Percentiles rank a stretch among this genome's conserved stretches.
Conservation (phyloP, 2,329 filamentous ascomycete genomes). For the Colletotrichum abscissum region DNA sequence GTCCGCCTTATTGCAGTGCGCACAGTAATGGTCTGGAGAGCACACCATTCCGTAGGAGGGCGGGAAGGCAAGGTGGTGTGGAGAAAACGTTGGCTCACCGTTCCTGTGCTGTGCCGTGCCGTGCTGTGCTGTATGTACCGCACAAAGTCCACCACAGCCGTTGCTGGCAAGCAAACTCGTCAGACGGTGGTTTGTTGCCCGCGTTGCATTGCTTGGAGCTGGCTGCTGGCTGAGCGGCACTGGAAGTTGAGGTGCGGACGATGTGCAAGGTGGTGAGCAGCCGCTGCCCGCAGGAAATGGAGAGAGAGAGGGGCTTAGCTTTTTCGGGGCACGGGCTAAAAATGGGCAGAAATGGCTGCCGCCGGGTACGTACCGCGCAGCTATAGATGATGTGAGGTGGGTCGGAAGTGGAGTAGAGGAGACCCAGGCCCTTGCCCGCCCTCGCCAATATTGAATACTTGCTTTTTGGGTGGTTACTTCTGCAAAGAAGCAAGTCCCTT, state of each 20-base stretch:
- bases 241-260: background rate
- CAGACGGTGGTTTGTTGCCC: background rate
- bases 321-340: constrained; percentile 8
- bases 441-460: background rate
- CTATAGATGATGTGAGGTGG: constrained; percentile 8
- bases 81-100: background rate
- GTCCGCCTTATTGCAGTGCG: background rate
- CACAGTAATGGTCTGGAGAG: background rate
- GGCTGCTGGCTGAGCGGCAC: background rate
- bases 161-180: background rate
- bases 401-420: background rate
- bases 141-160: too few species aligned
- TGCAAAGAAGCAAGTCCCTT: background rate
- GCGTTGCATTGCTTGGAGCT: background rate
- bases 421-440: background rate
- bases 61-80: background rate
- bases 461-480: background rate
- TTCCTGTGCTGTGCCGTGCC: too few species aligned
- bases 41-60: background rate
- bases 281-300: background rate
- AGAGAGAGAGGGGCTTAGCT: background rate
- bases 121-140: too few species aligned
- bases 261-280: background rate
- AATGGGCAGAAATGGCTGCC: background rate
- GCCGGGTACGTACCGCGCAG: background rate